These are phyloP conservation scores for Colletotrichum aenigma DNA, from an alignment of 2,329 filamentous ascomycete genomes.

Conservation along the genomic window DNA sequence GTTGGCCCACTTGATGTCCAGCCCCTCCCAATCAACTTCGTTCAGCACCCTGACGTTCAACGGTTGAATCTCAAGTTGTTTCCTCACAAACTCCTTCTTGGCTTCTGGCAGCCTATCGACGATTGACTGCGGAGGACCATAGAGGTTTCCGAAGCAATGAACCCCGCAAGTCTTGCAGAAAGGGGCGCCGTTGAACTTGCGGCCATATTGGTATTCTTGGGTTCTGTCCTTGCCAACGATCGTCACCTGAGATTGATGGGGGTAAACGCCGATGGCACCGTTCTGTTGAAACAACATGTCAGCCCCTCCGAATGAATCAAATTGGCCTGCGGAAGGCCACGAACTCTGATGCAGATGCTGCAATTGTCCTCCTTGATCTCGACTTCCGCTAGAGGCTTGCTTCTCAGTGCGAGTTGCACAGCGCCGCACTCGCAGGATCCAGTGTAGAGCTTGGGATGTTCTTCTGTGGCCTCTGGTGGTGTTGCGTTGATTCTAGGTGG, in stretches of 20 bases:
- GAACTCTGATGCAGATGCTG: conserved; percentile 33
- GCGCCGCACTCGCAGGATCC: conserved; percentile 31
- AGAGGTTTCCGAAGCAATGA: conserved; percentile 27
- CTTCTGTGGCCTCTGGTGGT: not conserved
- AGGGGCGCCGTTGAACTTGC: conserved; percentile 22
- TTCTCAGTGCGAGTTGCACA: conserved; percentile 23
- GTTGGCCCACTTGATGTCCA: not conserved
- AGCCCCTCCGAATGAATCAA: not conserved
- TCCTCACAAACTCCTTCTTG: conserved; percentile 22
- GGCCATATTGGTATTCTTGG: conserved; percentile 27
- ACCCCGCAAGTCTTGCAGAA: conserved; percentile 34
- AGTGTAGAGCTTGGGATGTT: conserved; percentile 12
- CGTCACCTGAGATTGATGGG: conserved; percentile 28
- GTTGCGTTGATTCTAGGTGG: not conserved
- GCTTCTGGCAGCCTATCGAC: conserved; percentile 30
- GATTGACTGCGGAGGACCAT: conserved; percentile 31
- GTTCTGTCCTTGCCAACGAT: conserved; percentile 28
- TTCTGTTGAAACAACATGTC: conserved; percentile 12
- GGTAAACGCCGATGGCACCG: conserved; percentile 31
- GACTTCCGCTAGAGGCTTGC: conserved; percentile 37
- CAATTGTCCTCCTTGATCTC: conserved; percentile 46
- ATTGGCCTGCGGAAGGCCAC: not conserved
- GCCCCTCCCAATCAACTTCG: not conserved
- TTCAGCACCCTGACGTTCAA: conserved; percentile 10
- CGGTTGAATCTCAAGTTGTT: conserved; percentile 17